A percentile compares a stretch with the other conserved stretches of the same genome.
Evolutionary conservation across 306 rosid species (phyloP).

Genomic region (Castanopsis chinensis): DNA sequence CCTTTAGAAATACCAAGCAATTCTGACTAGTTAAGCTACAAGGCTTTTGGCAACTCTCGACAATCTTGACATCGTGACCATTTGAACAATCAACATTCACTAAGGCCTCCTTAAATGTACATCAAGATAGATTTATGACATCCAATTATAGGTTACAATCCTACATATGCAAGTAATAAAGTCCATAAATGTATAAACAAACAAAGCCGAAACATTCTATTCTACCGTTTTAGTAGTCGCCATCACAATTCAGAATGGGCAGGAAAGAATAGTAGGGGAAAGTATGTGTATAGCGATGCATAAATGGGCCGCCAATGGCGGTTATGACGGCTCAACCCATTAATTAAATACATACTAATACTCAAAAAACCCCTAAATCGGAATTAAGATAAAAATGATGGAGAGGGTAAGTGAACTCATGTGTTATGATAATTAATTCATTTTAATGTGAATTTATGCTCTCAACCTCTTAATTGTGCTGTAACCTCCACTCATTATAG

Average conservation of each 20-base stretch:
- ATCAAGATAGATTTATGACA: no score
- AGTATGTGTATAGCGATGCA: neutral
- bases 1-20: no score
- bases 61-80: no score
- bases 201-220: neutral
- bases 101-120: no score
- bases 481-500: conserved; percentile 1
- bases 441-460: conserved; percentile 18
- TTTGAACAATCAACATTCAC: no score
- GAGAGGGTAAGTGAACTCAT: neutral
- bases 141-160: neutral
- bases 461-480: conserved; percentile 25
- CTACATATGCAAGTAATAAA: neutral
- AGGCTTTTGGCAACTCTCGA: no score
- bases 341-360: neutral
- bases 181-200: neutral
- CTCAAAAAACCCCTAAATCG: neutral
- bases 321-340: neutral
- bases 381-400: neutral
- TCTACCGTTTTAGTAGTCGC: neutral
- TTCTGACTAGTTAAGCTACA: no score
- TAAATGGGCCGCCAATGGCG: neutral
- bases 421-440: conserved; percentile 9
- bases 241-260: neutral
- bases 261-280: neutral